A percentile compares a stretch with the other conserved stretches of the same genome.
Conservation (phyloP, 768 basidiomycete genomes). For the Lentinula raphanica region DNA sequence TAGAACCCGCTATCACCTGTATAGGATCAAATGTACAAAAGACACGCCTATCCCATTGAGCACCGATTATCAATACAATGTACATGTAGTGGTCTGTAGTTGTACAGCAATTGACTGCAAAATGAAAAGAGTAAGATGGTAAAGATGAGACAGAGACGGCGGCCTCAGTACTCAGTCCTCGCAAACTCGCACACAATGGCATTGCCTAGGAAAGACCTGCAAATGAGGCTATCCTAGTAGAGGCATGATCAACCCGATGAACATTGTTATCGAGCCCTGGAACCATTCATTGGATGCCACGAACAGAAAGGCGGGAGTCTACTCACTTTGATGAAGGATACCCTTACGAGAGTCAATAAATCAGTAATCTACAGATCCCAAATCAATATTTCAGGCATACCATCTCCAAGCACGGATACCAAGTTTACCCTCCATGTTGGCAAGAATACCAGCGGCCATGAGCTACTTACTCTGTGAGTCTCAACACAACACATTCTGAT, state of each 20-base stretch:
- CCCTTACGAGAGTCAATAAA: constrained; percentile 29
- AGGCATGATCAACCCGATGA: constrained; percentile 50
- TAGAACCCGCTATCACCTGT: no score
- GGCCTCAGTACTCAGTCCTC: no score
- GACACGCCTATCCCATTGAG: no score
- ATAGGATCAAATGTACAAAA: no score
- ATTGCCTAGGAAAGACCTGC: no score
- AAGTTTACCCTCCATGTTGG: constrained; percentile 59
- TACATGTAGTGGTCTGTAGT: no score
- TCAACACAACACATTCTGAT: neutral
- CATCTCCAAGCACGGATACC: constrained; percentile 72
- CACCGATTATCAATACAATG: no score
- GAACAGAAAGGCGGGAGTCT: neutral
- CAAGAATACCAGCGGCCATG: constrained; percentile 71
- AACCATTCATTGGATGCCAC: neutral
- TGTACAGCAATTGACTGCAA: no score
- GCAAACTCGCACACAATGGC: no score
- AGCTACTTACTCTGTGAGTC: constrained; percentile 30
- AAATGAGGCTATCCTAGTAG: no score
- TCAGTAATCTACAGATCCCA: neutral
- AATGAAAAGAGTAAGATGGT: no score
- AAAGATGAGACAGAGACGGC: no score
- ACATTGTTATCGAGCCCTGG: constrained; percentile 61
- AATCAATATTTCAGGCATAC: constrained; percentile 30
- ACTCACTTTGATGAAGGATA: constrained; percentile 65